Evolutionary conservation across 1,284 basidiomycete genomes (phyloP), one percentile per base, ranked within the genome.

Genomic region (Naganishia albida): DNA sequence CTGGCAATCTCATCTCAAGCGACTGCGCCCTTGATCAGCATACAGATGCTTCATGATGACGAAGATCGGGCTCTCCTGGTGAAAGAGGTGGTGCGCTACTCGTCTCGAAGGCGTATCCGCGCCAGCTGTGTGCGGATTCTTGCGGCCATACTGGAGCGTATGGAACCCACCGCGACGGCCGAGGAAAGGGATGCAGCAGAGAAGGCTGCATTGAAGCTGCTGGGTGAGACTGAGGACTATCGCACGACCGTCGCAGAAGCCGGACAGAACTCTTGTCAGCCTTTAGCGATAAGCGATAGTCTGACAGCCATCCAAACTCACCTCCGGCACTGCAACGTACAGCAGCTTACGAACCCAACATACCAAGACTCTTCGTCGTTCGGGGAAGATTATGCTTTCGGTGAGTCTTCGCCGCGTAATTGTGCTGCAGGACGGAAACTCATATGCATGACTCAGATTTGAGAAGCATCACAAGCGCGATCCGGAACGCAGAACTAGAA

Each of bases 241-340:
- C 43, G 44, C 1, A 23, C 39, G 25, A 18, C 39, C 18, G 34
- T 65, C 6, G 56, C 64, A 13, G 64, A 65, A 60, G 64, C 64
- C 6, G 64, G 55, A 44, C 55, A 65, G 20, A 59, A 59, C 42
- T 38, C 64, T 25, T 65, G 55, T 53, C 55, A 53, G 20, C 64
- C 55, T 16, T 20, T 60, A 26, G 57, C 57, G 12, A 60, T 60
- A 46, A 40, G 57, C n/a, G 57, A 60, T 26, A 60, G 25, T 34
- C 34, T 60, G 16, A 18, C 57, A 26, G 48, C 46, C n/a, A 42
- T 50, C 1, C 57, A 60, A 34, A 25, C 34, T 18, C 57, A 46
- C 34, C 42, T 60, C 2, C 48, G 7, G 34, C 57, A 60, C 43
- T 60, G 57, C n/a, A 39, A 60, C 15, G 38, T 60, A 12, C 57